Evolutionary conservation across 2,329 filamentous ascomycete species (phyloP).

Genomic region (Onygenales sp.): DNA sequence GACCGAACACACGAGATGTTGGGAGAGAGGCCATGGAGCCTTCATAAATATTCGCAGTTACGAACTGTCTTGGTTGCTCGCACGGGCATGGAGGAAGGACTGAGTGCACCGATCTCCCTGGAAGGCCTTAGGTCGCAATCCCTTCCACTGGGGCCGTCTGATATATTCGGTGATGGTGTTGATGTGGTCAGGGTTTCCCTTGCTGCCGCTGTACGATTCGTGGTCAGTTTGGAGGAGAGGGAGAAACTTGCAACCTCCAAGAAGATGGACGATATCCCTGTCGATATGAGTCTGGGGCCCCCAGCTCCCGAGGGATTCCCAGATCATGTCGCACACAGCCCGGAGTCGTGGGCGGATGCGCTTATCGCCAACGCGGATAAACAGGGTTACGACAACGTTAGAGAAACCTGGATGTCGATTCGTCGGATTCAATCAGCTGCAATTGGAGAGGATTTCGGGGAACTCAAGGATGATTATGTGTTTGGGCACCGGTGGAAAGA

Average conservation of each 20-base stretch:
- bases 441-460: neutral
- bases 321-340: neutral
- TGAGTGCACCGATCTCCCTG: conserved; percentile 1
- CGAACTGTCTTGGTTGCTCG: neutral
- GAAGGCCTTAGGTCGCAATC: neutral
- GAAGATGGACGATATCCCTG: neutral
- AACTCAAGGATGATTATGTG: neutral
- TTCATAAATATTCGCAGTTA: neutral
- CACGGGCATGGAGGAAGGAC: neutral
- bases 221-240: neutral
- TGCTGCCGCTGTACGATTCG: neutral
- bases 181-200: neutral
- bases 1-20: neutral
- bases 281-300: neutral
- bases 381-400: neutral
- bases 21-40: neutral
- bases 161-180: neutral
- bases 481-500: neutral
- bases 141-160: neutral
- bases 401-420: neutral
- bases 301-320: neutral
- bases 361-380: neutral
- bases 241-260: neutral
- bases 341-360: neutral
- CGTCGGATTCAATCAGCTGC: neutral